Conservation (phyloP, 2,329 filamentous ascomycete species). For the Fusarium sp. region DNA sequence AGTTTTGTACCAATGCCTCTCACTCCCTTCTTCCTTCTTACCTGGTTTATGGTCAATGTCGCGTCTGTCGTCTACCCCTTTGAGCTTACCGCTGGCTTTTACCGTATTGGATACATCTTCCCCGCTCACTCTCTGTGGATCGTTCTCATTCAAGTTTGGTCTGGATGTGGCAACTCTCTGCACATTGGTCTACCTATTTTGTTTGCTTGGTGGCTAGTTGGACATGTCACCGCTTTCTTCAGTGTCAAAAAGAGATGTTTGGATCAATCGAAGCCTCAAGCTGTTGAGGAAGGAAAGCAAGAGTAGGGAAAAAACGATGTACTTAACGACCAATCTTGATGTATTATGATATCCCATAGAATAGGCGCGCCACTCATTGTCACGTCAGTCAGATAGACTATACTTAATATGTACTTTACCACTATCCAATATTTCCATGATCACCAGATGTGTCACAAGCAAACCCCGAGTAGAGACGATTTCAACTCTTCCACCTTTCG, state of each 20-base stretch:
- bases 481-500: background rate
- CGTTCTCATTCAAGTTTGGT: slow-evolving; percentile 56
- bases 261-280: slow-evolving; percentile 14
- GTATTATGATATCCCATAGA: slow-evolving; percentile 4
- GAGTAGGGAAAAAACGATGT: background rate
- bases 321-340: background rate
- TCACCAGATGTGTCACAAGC: background rate
- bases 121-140: slow-evolving; percentile 52
- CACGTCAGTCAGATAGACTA: background rate
- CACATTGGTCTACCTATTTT: slow-evolving; percentile 56
- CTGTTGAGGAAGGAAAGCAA: slow-evolving; percentile 12
- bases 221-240: slow-evolving; percentile 41
- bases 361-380: background rate
- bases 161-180: slow-evolving; percentile 54
- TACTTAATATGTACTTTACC: background rate
- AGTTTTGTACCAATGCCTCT: slow-evolving; percentile 49
- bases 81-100: slow-evolving; percentile 54
- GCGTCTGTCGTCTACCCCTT: slow-evolving; percentile 52
- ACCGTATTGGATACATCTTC: slow-evolving; percentile 52
- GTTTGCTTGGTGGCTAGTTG: slow-evolving; percentile 53
- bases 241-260: slow-evolving; percentile 42
- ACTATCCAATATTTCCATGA: background rate
- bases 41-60: slow-evolving; percentile 57
- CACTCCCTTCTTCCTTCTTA: slow-evolving; percentile 56
- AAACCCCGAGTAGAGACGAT: too few relatives aligned